Conservation (phyloP, 1,284 basidiomycete genomes). For the Apiotrichum porosum region DNA sequence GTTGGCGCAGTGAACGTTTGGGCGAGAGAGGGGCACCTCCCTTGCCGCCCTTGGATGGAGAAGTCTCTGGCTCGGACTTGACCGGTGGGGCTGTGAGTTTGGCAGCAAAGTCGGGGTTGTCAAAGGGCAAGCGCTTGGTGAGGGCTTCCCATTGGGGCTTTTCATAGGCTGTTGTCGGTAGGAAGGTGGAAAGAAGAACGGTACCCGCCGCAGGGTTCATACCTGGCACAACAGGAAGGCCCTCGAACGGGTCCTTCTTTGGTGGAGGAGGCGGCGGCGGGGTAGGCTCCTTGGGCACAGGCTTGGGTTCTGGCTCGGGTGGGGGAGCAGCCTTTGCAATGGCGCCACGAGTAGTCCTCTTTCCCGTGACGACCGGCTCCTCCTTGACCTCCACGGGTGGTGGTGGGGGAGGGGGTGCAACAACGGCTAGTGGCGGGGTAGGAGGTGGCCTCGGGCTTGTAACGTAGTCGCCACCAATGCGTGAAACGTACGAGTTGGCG, state of each 20-base stretch:
- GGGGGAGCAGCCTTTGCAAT: conserved; percentile 8
- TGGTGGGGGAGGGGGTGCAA: not conserved
- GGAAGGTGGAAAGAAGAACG: conserved; percentile 33
- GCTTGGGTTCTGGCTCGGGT: conserved; percentile 3
- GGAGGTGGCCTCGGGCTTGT: conserved; percentile 19
- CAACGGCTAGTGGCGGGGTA: not conserved
- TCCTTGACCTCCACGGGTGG: not conserved
- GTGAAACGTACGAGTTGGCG: conserved; percentile 30
- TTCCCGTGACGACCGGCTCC: not conserved
- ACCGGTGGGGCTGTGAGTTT: not conserved
- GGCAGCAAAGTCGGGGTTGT: conserved; percentile 26
- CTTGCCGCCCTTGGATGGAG: too few species aligned
- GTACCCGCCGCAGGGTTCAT: conserved; percentile 29
- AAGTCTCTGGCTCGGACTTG: not conserved
- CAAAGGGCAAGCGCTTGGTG: conserved; percentile 30
- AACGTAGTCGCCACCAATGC: conserved; percentile 38
- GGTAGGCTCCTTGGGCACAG: conserved; percentile 3
- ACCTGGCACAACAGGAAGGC: conserved; percentile 26
- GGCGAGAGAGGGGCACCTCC: conserved; percentile 1
- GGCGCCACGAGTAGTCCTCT: conserved; percentile 17
- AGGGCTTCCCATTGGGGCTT: conserved; percentile 32
- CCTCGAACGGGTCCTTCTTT: conserved; percentile 4
- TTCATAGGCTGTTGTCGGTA: conserved; percentile 27
- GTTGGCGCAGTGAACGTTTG: conserved; percentile 2
- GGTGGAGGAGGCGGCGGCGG: conserved; percentile 8